Base-by-base conservation (phyloP, 192 early-diverging fungal genomes). In the Cladochytrium replicatum region DNA sequence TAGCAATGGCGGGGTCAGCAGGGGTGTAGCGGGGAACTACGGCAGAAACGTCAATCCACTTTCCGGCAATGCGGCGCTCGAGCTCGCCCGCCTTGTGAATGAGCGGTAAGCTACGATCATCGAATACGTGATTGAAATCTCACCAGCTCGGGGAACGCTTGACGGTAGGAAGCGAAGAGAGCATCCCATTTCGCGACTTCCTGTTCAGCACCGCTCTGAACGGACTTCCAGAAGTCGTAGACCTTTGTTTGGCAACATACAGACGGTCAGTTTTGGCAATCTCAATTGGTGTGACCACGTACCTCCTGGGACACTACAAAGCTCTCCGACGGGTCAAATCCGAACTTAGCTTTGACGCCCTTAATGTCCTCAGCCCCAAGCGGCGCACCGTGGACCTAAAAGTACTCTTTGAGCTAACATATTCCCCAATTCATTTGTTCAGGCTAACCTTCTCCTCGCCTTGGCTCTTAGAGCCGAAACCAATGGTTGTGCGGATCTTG, bases 381-480 rank as follows among this genome's bases (percentile, higher is more conserved):
- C 24, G 92, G 80, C 32, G 80, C 55, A 46, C 95, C 95, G 68
- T 99, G 95, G 39, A 93, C 95, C n/a, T n/a, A n/a, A n/a, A n/a
- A n/a, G n/a, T n/a, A n/a, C n/a, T n/a, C n/a, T n/a, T n/a, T n/a
- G n/a, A n/a, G n/a, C n/a, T n/a, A n/a, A n/a, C n/a, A n/a, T n/a
- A n/a, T n/a, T n/a, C n/a, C n/a, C n/a, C n/a, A n/a, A n/a, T n/a
- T n/a, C n/a, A n/a, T n/a, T n/a, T n/a, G n/a, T n/a, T n/a, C n/a
- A n/a, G n/a, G n/a, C n/a, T n/a, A n/a, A n/a, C n/a, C 68, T 78
- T 90, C 50, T 85, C 88, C 17, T 87, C 84, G 46, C 95, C 95
- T 46, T 86, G 74, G 50, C 84, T 75, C 58, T 82, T 66, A 15
- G 93, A 91, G 27, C 93, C 95, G 48, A 77, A 94, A 30, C 92